These are phyloP conservation scores for Grifola frondosa DNA, from an alignment of 1,284 basidiomycete genomes.

Conservation along the genomic window DNA sequence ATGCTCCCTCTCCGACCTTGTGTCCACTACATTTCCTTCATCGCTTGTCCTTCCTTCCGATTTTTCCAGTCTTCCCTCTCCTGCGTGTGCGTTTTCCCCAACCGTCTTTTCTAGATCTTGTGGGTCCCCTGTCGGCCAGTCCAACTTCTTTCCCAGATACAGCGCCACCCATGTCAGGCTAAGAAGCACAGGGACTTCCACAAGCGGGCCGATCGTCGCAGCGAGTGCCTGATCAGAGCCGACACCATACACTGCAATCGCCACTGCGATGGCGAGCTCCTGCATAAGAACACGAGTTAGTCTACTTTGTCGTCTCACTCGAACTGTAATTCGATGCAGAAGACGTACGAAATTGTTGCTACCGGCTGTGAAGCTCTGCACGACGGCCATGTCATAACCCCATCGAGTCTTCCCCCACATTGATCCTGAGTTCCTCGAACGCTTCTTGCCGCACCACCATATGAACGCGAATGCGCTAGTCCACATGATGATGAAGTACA, in stretches of 20 bases:
- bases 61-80: no score
- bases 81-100: no score
- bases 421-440: constrained; percentile 17
- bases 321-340: not conserved
- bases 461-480: constrained; percentile 57
- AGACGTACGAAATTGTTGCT: constrained; percentile 51
- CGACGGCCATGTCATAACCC: constrained; percentile 70
- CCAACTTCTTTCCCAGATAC: constrained; percentile 46
- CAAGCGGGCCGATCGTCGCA: constrained; percentile 75
- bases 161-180: constrained; percentile 72
- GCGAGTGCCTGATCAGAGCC: constrained; percentile 75
- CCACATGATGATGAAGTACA: constrained; percentile 85
- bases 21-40: no score
- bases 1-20: no score
- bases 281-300: constrained; percentile 20
- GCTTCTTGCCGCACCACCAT: constrained; percentile 42
- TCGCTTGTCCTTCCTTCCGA: no score
- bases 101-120: no score
- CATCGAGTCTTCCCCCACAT: constrained; percentile 33
- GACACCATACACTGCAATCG: constrained; percentile 76
- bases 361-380: constrained; percentile 62
- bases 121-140: constrained; percentile 39
- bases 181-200: constrained; percentile 79
- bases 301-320: constrained; percentile 13
- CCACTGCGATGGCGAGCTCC: constrained; percentile 85